A percentile compares a stretch with the other conserved stretches of the same genome.
These are phyloP conservation scores for Magnolia sinica DNA, from an alignment of 164 flowering plant genomes.

Conservation along the genomic window DNA sequence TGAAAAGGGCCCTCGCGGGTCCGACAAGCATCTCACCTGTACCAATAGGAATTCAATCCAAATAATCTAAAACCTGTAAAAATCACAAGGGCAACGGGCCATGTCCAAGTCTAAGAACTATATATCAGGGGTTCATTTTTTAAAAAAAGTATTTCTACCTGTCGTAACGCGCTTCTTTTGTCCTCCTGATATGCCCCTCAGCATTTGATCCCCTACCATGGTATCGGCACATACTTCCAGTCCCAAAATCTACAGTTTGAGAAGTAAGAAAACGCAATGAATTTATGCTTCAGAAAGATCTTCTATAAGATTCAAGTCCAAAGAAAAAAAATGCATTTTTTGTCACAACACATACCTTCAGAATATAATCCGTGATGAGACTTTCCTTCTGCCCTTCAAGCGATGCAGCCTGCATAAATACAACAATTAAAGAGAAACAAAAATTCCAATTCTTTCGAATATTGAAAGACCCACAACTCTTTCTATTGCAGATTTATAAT, in stretches of 20 bases:
- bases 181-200: conserved; percentile 32
- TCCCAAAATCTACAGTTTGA: conserved; percentile 23
- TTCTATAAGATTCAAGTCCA: not conserved
- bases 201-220: conserved; percentile 28
- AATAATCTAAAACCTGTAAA: not conserved
- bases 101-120: not conserved
- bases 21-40: conserved; percentile 86
- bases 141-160: conserved; percentile 12
- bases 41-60: not conserved
- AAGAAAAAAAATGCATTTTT: not conserved
- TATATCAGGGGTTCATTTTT: not conserved
- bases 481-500: no score
- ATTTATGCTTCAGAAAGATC: not conserved
- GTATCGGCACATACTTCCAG: conserved; percentile 28
- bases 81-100: not conserved
- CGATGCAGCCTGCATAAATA: conserved; percentile 27
- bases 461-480: no score
- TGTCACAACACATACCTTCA: conserved; percentile 15
- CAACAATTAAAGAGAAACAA: conserved; percentile 15
- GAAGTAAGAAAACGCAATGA: not conserved
- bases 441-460: not conserved
- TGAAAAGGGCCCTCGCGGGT: conserved; percentile 64
- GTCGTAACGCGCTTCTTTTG: conserved; percentile 32
- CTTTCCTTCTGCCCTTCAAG: conserved; percentile 26
- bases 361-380: conserved; percentile 23